phyloP scores from a whole-genome alignment of 73 alveolate genomes.

The Paramecium pentaurelia region DNA sequence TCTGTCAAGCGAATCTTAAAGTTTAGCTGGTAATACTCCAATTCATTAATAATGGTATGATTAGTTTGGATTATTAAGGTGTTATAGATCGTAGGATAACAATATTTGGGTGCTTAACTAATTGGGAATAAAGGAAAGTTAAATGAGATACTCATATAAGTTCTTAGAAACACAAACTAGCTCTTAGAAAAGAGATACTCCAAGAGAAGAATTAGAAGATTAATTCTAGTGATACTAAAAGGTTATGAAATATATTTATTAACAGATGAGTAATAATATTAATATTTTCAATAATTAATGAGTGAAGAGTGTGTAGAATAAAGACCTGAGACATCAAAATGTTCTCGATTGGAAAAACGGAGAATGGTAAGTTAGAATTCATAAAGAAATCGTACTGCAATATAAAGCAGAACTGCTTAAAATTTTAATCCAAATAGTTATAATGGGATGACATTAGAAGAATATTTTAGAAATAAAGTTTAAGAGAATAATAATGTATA shows the following conservation, averaged over 20 bases:
- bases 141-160: neutral
- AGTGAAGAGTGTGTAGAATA: neutral
- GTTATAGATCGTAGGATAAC: neutral
- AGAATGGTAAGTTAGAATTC: conserved; percentile 13
- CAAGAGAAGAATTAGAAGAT: neutral
- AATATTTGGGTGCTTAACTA: neutral
- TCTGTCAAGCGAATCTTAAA: neutral
- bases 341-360: conserved; percentile 36
- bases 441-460: conserved; percentile 43
- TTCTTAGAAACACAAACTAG: neutral
- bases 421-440: neutral
- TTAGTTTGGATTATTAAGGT: neutral
- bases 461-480: conserved; percentile 26
- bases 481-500: neutral
- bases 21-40: neutral
- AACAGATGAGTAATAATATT: conserved; percentile 25
- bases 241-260: neutral
- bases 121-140: neutral
- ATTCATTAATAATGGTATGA: neutral
- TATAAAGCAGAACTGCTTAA: neutral
- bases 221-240: neutral
- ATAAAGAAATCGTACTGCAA: neutral
- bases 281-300: conserved; percentile 7
- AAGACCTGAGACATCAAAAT: conserved; percentile 38
- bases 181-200: neutral